These are phyloP conservation scores for Aureobasidium namibiae DNA, from an alignment of 2,329 filamentous ascomycete species.

Conservation along the genomic window DNA sequence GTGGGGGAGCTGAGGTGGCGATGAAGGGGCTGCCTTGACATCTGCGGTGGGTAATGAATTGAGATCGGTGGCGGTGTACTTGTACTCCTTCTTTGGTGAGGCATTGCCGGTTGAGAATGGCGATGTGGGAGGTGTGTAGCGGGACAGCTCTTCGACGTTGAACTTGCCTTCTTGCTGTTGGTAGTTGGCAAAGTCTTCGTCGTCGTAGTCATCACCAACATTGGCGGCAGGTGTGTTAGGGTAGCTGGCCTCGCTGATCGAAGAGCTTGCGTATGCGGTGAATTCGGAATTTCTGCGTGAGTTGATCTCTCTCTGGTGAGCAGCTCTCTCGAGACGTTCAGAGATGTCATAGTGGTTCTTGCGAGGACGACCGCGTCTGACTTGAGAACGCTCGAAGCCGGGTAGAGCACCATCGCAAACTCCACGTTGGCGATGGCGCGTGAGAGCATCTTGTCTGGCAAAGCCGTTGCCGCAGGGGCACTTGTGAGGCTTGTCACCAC, in stretches of 20 bases:
- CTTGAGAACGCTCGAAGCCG: constrained; percentile 46
- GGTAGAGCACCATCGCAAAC: constrained; percentile 96
- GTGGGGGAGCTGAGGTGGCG: constrained; percentile 1
- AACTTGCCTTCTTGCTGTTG: constrained; percentile 13
- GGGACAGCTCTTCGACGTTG: not conserved
- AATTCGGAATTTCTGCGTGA: constrained; percentile 14
- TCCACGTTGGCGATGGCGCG: constrained; percentile 84
- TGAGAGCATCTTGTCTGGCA: constrained; percentile 88
- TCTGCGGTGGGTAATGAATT: not conserved
- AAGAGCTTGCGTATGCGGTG: constrained; percentile 13
- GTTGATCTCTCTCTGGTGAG: constrained; percentile 40
- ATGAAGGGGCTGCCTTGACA: not conserved
- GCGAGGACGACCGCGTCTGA: constrained; percentile 59
- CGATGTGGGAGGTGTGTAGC: constrained; percentile 16
- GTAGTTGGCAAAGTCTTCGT: constrained; percentile 8
- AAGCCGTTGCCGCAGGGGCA: constrained; percentile 94
- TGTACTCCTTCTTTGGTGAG: constrained; percentile 7
- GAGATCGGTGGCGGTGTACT: not conserved
- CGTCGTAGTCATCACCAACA: constrained; percentile 2
- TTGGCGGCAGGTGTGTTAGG: constrained; percentile 15
- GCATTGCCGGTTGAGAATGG: constrained; percentile 10
- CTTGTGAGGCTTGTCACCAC: constrained; percentile 87
- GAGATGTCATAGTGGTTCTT: constrained; percentile 55
- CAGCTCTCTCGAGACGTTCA: constrained; percentile 49
- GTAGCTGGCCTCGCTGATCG: constrained; percentile 11